A percentile compares a stretch with the other conserved stretches of the same genome.
Evolutionary conservation across 805 yeast genomes (phyloP).

Genomic region (Yarrowia sp.): DNA sequence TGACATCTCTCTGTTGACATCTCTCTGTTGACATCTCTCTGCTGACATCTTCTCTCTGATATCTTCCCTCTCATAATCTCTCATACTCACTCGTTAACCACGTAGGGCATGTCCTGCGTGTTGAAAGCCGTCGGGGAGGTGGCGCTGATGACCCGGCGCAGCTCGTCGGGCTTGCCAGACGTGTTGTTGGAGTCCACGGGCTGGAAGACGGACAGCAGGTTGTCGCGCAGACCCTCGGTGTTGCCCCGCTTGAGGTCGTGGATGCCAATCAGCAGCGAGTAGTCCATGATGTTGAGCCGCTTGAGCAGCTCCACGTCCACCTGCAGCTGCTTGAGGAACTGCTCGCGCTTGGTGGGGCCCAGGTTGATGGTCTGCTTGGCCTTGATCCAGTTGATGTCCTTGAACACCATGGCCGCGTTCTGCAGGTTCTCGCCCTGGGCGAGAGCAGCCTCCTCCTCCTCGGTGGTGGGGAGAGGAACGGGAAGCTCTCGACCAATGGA

Average conservation of each 20-base stretch:
- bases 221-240: conserved; percentile 38
- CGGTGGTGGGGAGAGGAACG: conserved; percentile 28
- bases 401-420: conserved; percentile 51
- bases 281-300: conserved; percentile 88
- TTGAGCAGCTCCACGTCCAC: conserved; percentile 73
- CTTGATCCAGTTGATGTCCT: conserved; percentile 87
- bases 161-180: conserved; percentile 34
- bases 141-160: conserved; percentile 37
- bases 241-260: conserved; percentile 58
- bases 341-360: conserved; percentile 65
- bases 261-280: conserved; percentile 82
- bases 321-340: conserved; percentile 66
- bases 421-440: conserved; percentile 29
- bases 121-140: conserved; percentile 40
- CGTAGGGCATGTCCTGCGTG: conserved; percentile 28
- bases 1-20: too few species aligned
- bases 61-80: too few species aligned
- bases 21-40: too few species aligned
- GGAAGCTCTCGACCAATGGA: conserved; percentile 64
- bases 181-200: conserved; percentile 34
- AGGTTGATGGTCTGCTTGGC: conserved; percentile 60
- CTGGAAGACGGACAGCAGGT: conserved; percentile 40
- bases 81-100: conserved; percentile 21
- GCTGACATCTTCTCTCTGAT: too few species aligned
- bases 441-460: conserved; percentile 22